These are phyloP conservation scores for Candida rishiriensis DNA, from an alignment of 805 yeast genomes.

Conservation along the genomic window DNA sequence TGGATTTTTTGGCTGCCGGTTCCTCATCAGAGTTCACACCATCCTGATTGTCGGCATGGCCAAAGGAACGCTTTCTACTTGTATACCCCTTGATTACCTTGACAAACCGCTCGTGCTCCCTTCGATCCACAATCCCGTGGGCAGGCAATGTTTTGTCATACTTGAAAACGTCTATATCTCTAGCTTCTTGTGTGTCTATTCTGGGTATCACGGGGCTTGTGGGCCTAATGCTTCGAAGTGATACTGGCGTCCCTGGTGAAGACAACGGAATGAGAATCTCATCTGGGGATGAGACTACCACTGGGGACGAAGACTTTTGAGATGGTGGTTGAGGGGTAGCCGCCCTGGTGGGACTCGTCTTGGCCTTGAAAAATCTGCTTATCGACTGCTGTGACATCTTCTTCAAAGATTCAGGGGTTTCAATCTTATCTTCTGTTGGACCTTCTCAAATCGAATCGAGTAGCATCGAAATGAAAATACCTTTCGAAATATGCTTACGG, in stretches of 20 bases:
- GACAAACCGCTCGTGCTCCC: constrained; percentile 1
- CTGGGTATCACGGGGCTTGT: too few species aligned
- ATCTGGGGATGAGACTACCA: not conserved
- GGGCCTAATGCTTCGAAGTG: too few species aligned
- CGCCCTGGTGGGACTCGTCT: not conserved
- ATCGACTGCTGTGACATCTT: constrained; percentile 17
- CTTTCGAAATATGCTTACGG: too few species aligned
- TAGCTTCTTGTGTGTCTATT: too few species aligned
- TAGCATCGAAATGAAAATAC: too few species aligned
- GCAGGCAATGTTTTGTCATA: not conserved
- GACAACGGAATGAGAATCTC: too few species aligned
- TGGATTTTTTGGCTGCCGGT: constrained; percentile 1
- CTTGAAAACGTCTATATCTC: not conserved
- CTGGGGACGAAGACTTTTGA: not conserved
- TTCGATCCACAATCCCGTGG: not conserved
- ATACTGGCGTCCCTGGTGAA: too few species aligned
- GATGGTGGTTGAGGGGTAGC: not conserved
- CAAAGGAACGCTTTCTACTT: constrained; percentile 3
- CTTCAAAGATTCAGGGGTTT: not conserved
- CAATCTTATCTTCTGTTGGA: too few species aligned
- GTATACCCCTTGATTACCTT: constrained; percentile 3
- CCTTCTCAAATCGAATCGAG: too few species aligned
- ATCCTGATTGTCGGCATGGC: constrained; percentile 1
- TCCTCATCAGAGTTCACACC: constrained; percentile 3
- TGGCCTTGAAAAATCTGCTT: constrained; percentile 19